Conservation (phyloP, 2,329 filamentous ascomycete genomes). For the Curvularia spicifera region DNA sequence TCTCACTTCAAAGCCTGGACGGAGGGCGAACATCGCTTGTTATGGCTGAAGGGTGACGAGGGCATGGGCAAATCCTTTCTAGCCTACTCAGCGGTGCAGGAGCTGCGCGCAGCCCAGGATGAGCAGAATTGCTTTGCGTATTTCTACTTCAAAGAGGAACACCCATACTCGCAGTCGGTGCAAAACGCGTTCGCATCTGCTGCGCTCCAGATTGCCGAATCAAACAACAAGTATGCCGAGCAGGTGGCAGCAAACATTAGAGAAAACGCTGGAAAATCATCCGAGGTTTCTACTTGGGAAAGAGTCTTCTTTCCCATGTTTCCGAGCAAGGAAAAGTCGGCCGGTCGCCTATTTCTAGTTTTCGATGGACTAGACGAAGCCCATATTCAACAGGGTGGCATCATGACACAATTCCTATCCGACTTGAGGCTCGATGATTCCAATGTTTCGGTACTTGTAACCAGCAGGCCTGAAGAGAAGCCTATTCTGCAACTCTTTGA, state of each 20-base stretch:
- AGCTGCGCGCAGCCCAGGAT: not conserved
- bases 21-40: not conserved
- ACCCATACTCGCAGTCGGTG: conserved; percentile 28
- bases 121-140: conserved; percentile 28
- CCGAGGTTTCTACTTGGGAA: not conserved
- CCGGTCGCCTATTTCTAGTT: not conserved
- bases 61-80: conserved; percentile 9
- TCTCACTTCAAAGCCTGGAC: not conserved
- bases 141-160: conserved; percentile 51
- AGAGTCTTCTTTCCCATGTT: conserved; percentile 3
- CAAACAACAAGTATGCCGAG: conserved; percentile 41
- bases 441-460: not conserved
- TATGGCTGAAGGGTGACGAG: conserved; percentile 3
- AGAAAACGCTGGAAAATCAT: conserved; percentile 25
- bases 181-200: conserved; percentile 35
- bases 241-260: conserved; percentile 35
- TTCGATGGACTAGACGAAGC: conserved; percentile 7
- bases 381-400: not conserved
- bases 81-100: not conserved
- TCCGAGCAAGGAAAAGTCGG: not conserved
- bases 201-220: conserved; percentile 42
- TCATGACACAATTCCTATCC: conserved; percentile 5
- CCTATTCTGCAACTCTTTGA: not conserved
- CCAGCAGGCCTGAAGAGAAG: conserved; percentile 3
- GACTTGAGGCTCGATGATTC: not conserved